These are phyloP conservation scores for Tuber calosporum DNA, from an alignment of 495 filamentous ascomycete species.

Conservation along the genomic window DNA sequence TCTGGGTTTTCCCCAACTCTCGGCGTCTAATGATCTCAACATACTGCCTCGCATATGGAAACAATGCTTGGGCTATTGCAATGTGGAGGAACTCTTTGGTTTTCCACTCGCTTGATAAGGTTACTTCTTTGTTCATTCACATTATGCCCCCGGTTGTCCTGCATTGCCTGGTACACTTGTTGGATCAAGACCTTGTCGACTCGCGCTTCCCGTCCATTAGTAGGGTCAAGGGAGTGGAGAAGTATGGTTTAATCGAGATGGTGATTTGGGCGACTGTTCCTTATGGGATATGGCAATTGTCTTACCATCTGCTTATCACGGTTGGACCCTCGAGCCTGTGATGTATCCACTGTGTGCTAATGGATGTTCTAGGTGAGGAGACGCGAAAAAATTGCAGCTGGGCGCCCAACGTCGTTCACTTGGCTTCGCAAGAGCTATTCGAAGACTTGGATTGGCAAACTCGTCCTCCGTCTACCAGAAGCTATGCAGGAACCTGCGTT, in stretches of 20 bases:
- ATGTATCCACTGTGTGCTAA: neutral
- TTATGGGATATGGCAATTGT: constrained; percentile 84
- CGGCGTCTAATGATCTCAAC: constrained; percentile 89
- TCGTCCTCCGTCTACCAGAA: constrained; percentile 71
- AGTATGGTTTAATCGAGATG: constrained; percentile 78
- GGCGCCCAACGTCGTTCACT: constrained; percentile 90
- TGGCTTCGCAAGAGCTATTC: constrained; percentile 89
- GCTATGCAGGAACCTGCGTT: constrained; percentile 78
- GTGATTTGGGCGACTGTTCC: constrained; percentile 87
- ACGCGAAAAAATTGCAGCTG: constrained; percentile 88
- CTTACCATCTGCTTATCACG: constrained; percentile 89
- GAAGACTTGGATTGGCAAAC: constrained; percentile 75
- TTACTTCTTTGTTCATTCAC: constrained; percentile 79
- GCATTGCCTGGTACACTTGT: constrained; percentile 83
- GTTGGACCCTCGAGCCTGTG: constrained; percentile 51
- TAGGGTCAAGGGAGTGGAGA: constrained; percentile 67
- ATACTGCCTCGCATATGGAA: constrained; percentile 86
- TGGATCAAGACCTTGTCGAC: constrained; percentile 56
- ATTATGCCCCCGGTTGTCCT: constrained; percentile 94
- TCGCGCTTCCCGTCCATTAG: constrained; percentile 79
- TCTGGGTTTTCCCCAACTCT: constrained; percentile 87
- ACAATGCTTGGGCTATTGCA: constrained; percentile 95
- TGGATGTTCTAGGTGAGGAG: constrained; percentile 44
- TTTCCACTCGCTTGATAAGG: constrained; percentile 93
- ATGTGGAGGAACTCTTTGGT: constrained; percentile 99